Evolutionary conservation across 257 asterid species (phyloP), one percentile per base, ranked within the genome.

Genomic region (Prunella vulgaris): DNA sequence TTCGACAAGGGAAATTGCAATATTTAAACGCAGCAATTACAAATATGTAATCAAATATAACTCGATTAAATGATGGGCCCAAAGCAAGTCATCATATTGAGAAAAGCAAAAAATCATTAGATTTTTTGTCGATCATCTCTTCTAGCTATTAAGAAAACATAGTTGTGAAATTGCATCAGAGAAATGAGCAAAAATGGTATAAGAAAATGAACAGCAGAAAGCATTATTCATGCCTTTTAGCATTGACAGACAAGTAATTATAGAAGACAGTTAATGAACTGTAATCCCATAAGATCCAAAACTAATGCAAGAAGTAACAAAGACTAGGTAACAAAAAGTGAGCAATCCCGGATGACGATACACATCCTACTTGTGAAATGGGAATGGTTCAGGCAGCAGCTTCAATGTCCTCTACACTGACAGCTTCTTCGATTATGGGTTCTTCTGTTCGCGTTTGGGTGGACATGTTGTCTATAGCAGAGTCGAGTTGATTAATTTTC

Each of bases 401-500:
- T 78, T 76, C 91, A 65, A 77, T 72, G 68, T 74, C 88, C 6
- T 85, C 88, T 2, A 82, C 18, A 75, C 77, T 72, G 62, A 78
- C 63, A 38, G 80, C 87, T 53, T 72, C 83, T 66, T 74, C 92
- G 7, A 46, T 78, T 24, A 83, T 72, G 21, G 76, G 1, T 62
- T 82, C 80, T 42, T 82, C 92, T 53, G 85, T 60, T 33, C 73
- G 74, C 69, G 85, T 58, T 79, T 85, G 88, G 58, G 38, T 69
- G 38, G 97, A 90, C 52, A 86, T 80, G 13, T 82, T 79, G 52
- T 90, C 97, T 62, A 90, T 88, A 12, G 97, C 90, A 6, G 80
- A 68, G 71, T 88, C 86, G 66, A 90, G 90, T 75, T 86, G 85
- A 44, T 79, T 93, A 60, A 90, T 86, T 85, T 85, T 90, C 82